Percentiles rank a stretch among this genome's conserved stretches.
phyloP scores from a whole-genome alignment of 306 rosid species.

The Vigna trinervia region DNA sequence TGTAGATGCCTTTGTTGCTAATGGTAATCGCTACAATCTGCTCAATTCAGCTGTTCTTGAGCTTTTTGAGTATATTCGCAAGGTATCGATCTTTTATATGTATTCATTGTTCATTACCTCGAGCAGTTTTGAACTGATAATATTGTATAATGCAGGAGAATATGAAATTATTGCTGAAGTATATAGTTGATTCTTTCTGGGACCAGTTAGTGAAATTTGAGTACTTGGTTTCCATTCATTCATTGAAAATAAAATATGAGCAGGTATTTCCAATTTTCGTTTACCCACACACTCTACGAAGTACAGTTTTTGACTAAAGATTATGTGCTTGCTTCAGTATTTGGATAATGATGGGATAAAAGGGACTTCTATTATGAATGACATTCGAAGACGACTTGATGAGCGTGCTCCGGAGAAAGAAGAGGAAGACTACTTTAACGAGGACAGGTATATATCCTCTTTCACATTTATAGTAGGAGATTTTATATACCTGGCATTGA shows the following conservation, averaged over 20 bases:
- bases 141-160: constrained; percentile 71
- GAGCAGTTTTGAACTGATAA: constrained; percentile 20
- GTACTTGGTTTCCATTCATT: constrained; percentile 67
- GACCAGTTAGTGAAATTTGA: constrained; percentile 77
- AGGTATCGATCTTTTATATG: constrained; percentile 59
- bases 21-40: constrained; percentile 95
- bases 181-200: constrained; percentile 88
- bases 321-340: constrained; percentile 63
- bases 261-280: constrained; percentile 66
- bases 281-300: constrained; percentile 15
- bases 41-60: constrained; percentile 91
- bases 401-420: constrained; percentile 95
- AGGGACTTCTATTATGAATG: constrained; percentile 59
- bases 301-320: constrained; percentile 29
- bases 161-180: constrained; percentile 67
- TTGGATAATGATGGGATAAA: constrained; percentile 70
- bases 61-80: constrained; percentile 84
- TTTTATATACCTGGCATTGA: constrained; percentile 27
- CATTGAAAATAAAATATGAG: constrained; percentile 90
- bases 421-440: constrained; percentile 87
- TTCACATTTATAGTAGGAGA: not conserved
- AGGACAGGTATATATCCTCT: constrained; percentile 67
- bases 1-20: constrained; percentile 79
- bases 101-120: constrained; percentile 33
- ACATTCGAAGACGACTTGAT: constrained; percentile 76